Evolutionary conservation across 306 rosid genomes (phyloP).

Genomic region (Malus fusca): DNA sequence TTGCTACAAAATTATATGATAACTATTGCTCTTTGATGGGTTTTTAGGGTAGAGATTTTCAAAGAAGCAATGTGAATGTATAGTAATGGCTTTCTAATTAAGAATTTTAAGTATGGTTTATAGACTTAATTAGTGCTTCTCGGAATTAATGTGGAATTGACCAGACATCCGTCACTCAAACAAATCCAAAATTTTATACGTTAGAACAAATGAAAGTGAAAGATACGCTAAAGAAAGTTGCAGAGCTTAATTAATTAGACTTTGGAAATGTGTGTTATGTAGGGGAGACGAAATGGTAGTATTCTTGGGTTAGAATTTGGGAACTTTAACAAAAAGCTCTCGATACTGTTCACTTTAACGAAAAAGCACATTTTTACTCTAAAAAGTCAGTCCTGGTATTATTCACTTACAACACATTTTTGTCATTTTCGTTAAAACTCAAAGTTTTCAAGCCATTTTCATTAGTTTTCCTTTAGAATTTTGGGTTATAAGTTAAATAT

Average conservation of each 20-base stretch:
- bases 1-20: too few species aligned
- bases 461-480: too few species aligned
- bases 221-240: background rate
- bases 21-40: background rate
- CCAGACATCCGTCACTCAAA: background rate
- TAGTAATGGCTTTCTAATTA: background rate
- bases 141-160: background rate
- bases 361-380: too few species aligned
- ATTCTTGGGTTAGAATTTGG: background rate
- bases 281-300: background rate
- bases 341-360: too few species aligned
- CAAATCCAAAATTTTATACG: background rate
- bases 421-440: too few species aligned
- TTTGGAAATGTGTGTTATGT: background rate
- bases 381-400: too few species aligned
- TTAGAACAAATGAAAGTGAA: background rate
- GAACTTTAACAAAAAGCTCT: too few species aligned
- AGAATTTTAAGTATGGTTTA: background rate
- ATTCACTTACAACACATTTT: too few species aligned
- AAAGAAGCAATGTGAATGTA: background rate
- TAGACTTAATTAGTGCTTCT: background rate
- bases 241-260: background rate
- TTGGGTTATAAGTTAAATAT: background rate
- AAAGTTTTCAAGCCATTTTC: too few species aligned
- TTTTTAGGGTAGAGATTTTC: background rate